Evolutionary conservation across 2,329 filamentous ascomycete genomes (phyloP).

Genomic region (Trichophyton schoenleinii): DNA sequence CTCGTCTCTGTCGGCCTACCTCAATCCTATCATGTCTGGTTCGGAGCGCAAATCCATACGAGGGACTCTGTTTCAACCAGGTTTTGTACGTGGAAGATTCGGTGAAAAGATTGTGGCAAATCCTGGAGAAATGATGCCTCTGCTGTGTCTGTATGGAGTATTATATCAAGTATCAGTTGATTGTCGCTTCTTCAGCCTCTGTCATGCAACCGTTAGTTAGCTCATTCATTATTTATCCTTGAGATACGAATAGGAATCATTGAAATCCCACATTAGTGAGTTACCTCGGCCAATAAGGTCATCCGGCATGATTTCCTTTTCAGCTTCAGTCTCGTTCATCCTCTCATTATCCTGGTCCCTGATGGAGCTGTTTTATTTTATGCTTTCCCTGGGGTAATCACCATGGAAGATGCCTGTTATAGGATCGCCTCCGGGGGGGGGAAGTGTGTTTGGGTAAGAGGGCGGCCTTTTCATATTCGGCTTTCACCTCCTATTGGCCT

Average conservation of each 20-base stretch:
- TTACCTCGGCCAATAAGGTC: neutral
- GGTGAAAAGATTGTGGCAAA: neutral
- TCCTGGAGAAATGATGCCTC: neutral
- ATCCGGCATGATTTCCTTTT: neutral
- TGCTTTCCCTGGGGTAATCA: neutral
- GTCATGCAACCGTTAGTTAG: no score
- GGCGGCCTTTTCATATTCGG: neutral
- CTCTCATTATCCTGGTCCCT: neutral
- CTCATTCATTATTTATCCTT: neutral
- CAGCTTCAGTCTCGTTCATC: neutral
- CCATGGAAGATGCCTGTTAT: neutral
- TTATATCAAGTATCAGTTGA: neutral
- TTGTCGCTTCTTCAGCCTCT: neutral
- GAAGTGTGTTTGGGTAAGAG: no score
- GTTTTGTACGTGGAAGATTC: neutral
- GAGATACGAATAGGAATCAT: conserved; percentile 1
- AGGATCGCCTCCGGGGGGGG: conserved; percentile 1
- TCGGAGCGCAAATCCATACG: neutral
- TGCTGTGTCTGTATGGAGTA: neutral
- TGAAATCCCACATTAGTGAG: neutral
- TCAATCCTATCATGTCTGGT: neutral
- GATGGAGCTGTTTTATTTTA: neutral
- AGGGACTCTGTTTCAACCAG: neutral
- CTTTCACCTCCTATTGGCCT: neutral
- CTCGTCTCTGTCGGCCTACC: neutral